A percentile compares a stretch with the other conserved stretches of the same genome.
phyloP scores from a whole-genome alignment of 2,329 filamentous ascomycete species.

The Talaromyces marneffei region DNA sequence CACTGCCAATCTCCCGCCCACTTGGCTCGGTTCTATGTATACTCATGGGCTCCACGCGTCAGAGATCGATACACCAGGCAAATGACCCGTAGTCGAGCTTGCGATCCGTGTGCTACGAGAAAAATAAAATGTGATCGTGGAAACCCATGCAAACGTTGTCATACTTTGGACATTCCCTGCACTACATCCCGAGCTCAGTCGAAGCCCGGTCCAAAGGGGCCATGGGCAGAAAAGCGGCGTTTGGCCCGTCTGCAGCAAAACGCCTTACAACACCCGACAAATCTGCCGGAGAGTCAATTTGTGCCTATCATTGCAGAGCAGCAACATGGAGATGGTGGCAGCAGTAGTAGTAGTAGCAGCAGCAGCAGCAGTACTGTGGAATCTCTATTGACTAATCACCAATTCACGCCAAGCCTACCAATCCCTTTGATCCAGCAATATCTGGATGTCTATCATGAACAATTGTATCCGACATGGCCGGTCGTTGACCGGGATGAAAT shows the following conservation, averaged over 20 bases:
- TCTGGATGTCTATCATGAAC: conserved; percentile 13
- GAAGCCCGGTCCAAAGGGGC: conserved; percentile 14
- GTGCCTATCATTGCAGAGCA: background rate
- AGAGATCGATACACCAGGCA: conserved; percentile 9
- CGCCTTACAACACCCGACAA: conserved; percentile 4
- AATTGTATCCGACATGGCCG: conserved; percentile 12
- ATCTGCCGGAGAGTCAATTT: background rate
- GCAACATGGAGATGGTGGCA: background rate
- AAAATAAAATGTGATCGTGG: conserved; percentile 16
- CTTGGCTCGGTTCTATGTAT: conserved; percentile 13
- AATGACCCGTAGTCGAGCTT: conserved; percentile 15
- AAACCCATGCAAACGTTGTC: conserved; percentile 12
- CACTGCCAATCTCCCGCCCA: background rate
- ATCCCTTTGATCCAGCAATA: conserved; percentile 12
- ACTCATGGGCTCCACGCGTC: conserved; percentile 13
- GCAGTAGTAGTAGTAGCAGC: background rate
- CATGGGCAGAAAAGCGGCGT: conserved; percentile 14
- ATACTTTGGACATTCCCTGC: conserved; percentile 12
- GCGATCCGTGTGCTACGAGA: conserved; percentile 15
- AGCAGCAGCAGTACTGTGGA: conserved; percentile 5
- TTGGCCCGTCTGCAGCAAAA: conserved; percentile 12
- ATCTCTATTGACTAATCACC: background rate
- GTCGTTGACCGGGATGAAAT: conserved; percentile 14
- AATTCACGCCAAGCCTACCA: conserved; percentile 4
- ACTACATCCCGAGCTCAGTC: conserved; percentile 13